Evolutionary conservation across 129 eudicot genomes (phyloP).

Genomic region (Chrysanthemum makinoi): DNA sequence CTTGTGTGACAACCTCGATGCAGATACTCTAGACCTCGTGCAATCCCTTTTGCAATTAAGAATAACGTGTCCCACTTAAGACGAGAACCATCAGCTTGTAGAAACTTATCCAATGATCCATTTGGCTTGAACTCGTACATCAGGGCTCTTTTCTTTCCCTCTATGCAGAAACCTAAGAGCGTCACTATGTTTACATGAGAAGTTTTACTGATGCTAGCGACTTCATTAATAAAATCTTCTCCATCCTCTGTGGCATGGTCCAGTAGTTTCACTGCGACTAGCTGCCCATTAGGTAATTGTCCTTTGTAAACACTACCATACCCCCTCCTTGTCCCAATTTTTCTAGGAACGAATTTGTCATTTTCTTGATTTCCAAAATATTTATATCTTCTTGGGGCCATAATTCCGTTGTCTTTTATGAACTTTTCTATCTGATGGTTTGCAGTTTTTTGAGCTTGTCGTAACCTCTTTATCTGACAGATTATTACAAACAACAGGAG

Average conservation of each 20-base stretch:
- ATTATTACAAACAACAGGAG: neutral
- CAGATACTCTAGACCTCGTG: slow-evolving; percentile 48
- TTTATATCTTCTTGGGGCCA: slow-evolving; percentile 18
- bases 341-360: slow-evolving; percentile 22
- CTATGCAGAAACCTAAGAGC: slow-evolving; percentile 24
- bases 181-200: slow-evolving; percentile 31
- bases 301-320: slow-evolving; percentile 41
- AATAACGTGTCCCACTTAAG: slow-evolving; percentile 6
- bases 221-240: slow-evolving; percentile 31
- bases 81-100: slow-evolving; percentile 6
- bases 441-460: neutral
- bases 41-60: slow-evolving; percentile 37
- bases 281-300: slow-evolving; percentile 12
- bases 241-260: slow-evolving; percentile 8
- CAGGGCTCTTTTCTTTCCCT: slow-evolving; percentile 22
- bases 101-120: slow-evolving; percentile 25
- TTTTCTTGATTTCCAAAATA: slow-evolving; percentile 28
- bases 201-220: slow-evolving; percentile 32
- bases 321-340: slow-evolving; percentile 42
- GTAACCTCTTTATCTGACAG: neutral
- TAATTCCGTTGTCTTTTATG: neutral
- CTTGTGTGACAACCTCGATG: slow-evolving; percentile 51
- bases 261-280: slow-evolving; percentile 32
- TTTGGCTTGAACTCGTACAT: slow-evolving; percentile 24
- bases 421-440: neutral